These are phyloP conservation scores for Cryptosporidium ubiquitum DNA, from an alignment of 169 alveolate species.

Conservation along the genomic window DNA sequence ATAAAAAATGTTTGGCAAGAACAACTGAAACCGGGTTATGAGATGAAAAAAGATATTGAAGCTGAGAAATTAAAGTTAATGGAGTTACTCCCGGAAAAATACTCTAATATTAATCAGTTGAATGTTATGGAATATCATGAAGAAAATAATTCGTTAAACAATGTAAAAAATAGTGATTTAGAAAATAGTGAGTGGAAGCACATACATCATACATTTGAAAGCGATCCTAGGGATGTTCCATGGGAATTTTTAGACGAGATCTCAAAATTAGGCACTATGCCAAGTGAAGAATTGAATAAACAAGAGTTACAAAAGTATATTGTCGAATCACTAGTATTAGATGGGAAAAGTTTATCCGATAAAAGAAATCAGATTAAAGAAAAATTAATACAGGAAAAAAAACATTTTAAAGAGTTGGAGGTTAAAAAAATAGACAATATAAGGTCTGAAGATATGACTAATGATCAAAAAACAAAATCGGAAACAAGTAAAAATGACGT, in stretches of 20 bases:
- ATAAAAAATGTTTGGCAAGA: constrained; percentile 41
- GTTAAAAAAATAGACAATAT: neutral
- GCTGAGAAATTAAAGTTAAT: constrained; percentile 13
- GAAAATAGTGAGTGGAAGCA: neutral
- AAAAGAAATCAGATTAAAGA: neutral
- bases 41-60: neutral
- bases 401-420: neutral
- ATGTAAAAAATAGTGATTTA: neutral
- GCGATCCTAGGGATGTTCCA: constrained; percentile 64
- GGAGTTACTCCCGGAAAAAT: constrained; percentile 9
- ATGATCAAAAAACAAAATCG: neutral
- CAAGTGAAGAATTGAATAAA: constrained; percentile 11
- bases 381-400: neutral
- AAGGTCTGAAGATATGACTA: neutral
- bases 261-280: constrained; percentile 12
- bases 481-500: neutral
- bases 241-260: constrained; percentile 66
- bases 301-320: constrained; percentile 51
- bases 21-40: constrained; percentile 1
- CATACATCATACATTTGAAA: constrained; percentile 44
- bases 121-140: constrained; percentile 15
- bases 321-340: constrained; percentile 33
- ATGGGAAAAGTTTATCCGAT: constrained; percentile 10
- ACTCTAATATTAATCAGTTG: neutral
- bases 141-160: constrained; percentile 11